Evolutionary conservation across 192 early-diverging fungal genomes (phyloP).

Genomic region (Coemansia sp.): DNA sequence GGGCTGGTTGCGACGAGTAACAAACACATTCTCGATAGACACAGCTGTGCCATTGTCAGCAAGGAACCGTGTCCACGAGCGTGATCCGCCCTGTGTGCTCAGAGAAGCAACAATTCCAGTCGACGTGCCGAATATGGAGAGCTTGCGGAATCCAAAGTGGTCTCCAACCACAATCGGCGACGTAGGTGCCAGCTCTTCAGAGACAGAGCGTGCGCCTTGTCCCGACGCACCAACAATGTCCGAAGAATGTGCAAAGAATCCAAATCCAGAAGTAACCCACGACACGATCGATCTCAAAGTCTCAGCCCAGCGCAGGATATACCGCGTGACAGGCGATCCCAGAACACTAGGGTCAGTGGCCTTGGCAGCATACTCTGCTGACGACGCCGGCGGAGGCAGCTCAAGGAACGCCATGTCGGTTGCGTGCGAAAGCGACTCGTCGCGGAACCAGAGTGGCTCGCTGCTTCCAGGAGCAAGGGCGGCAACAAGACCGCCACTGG

Average conservation of each 20-base stretch:
- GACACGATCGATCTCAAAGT: constrained; percentile 39
- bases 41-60: constrained; percentile 17
- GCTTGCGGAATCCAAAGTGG: constrained; percentile 79
- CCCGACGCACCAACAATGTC: neutral
- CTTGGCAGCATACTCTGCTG: constrained; percentile 36
- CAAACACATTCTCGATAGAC: constrained; percentile 26
- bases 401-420: constrained; percentile 75
- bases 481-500: constrained; percentile 58
- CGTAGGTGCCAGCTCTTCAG: constrained; percentile 6
- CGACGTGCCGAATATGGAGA: constrained; percentile 74
- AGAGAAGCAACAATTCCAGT: constrained; percentile 83
- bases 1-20: constrained; percentile 32
- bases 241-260: constrained; percentile 26
- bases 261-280: constrained; percentile 52
- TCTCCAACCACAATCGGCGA: constrained; percentile 21
- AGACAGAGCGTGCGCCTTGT: constrained; percentile 4
- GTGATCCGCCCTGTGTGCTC: constrained; percentile 71
- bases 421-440: constrained; percentile 78
- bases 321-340: constrained; percentile 60
- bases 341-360: constrained; percentile 54
- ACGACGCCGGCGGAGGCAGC: constrained; percentile 63
- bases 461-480: constrained; percentile 47
- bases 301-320: constrained; percentile 59
- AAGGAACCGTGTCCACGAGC: constrained; percentile 74
- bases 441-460: constrained; percentile 71